phyloP scores from a whole-genome alignment of 108 stramenopile genomes.

The Cyclostephanos tholiformis region DNA sequence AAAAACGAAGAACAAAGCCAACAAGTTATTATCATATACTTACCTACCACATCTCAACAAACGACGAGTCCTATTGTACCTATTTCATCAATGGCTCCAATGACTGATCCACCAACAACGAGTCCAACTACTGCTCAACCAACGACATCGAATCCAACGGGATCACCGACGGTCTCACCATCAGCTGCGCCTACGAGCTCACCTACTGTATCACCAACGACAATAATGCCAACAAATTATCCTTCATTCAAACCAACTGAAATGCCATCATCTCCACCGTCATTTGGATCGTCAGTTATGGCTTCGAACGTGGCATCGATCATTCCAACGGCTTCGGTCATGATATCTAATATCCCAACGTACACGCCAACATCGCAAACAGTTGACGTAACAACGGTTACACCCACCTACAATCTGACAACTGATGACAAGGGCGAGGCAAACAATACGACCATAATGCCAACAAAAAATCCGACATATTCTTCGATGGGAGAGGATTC shows the following conservation, averaged over 20 bases:
- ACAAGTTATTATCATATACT: background rate
- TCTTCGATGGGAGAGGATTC: too few species aligned
- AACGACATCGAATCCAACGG: background rate
- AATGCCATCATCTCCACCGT: background rate
- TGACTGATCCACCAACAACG: conserved; percentile 3
- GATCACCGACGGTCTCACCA: background rate
- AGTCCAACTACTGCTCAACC: conserved; percentile 10
- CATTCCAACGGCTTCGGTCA: background rate
- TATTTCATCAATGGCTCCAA: background rate
- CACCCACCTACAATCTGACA: background rate
- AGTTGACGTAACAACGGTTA: too few species aligned
- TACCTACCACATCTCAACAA: background rate
- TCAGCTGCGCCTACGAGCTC: conserved; percentile 9
- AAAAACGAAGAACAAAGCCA: background rate
- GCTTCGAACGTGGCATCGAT: background rate
- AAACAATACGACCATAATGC: background rate
- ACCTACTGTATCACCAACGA: background rate
- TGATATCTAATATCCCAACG: background rate
- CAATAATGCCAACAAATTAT: background rate
- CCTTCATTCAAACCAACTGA: background rate
- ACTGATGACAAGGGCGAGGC: background rate
- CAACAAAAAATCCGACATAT: background rate
- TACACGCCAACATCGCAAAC: background rate
- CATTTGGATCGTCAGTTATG: background rate
- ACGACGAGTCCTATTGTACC: conserved; percentile 1